Base-by-base conservation (phyloP, 306 rosid species). In the Glycyrrhiza uralensis region DNA sequence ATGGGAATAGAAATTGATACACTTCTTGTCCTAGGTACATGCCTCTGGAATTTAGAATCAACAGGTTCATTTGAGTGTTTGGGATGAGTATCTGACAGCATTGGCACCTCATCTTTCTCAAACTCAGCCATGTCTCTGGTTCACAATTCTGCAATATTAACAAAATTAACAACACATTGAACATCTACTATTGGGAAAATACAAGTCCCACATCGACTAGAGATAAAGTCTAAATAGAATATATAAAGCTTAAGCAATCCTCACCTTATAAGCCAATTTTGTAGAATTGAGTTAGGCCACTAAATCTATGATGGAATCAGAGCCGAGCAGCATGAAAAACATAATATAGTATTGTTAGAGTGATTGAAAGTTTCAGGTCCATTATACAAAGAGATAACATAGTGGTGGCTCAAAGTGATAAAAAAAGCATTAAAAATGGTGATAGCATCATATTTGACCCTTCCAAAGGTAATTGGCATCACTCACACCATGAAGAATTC, bases 1-100 rank as follows among this genome's bases (percentile, higher is more conserved):
- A 71, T 63, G 1, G 89, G 87, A 70, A 88, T 83, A 52, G 89
- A 87, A 60, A 90, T 59, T 10, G 96, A 90, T 22, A 85, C 83
- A 59, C 93, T 93, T 72, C 85, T 76, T n/a, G 85, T 69, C 71
- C 84, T 76, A 12, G 83, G 51, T 30, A 67, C 74, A 47, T 1
- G 74, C 44, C 69, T 84, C 55, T 44, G 84, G 17, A 63, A 80
- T 30, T 30, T 73, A 22, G 88, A 84, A 62, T 76, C 75, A 47
- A 5, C 46, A 36, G 33, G 65, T 14, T 88, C 87, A 13, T 80
- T 79, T 24, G 69, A 66, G 42, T 20, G 46, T 56, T 78, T 82
- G 1, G 80, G 58, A 60, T 59, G 74, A 39, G 82, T 63, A 64
- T 84, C 80, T 32, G 80, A 81, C 36, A 87, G 66, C 85, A 85